Base-by-base conservation (phyloP, 768 basidiomycete genomes). In the Auricularia auricula-judae region DNA sequence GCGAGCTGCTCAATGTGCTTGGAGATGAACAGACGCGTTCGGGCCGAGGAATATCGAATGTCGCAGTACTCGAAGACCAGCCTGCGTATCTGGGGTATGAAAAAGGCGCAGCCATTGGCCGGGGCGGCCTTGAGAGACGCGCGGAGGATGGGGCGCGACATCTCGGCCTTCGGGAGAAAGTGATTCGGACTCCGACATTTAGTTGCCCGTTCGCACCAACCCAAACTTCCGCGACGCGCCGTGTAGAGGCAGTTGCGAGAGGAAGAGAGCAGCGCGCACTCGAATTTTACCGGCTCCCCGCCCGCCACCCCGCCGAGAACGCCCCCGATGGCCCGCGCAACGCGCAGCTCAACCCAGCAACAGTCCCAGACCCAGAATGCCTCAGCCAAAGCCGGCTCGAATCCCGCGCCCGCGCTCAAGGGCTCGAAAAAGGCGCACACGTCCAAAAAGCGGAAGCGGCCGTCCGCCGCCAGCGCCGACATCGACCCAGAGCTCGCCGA, bases 11-110 rank as follows among this genome's bases (percentile, higher is more conserved):
- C 81, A 64, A 91, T 78, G 66, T 85, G 79, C 64, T 82, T 84
- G 70, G 78, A 74, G 70, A 96, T 75, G 73, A 83, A 94, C 34
- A 79, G 81, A 70, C 92, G 86, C 5, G 89, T 80, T 71, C 85
- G 85, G 56, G 80, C 75, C 0, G 90, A 92, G 3, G 90, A 86
- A 1, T 88, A 84, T 83, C 87, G 89, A 63, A 82, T 83, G 70
- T 94, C 86, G 76, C 92, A 93, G 74, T 83, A 95, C 75, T 93
- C 90, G 72, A 96, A 84, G 67, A 96, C 91, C 66, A 96, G 79
- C 72, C 93, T 94, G 64, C 90, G 80, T n/a, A 89, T 79, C 66
- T 85, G 85, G 2, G 92, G 89, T 3, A 91, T 74, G 74, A 88
- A 94, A 1, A 84, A 78, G 53, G 76, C 72, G 71, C 89, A 88